phyloP scores from a whole-genome alignment of 2,329 filamentous ascomycete genomes.

The Pezicula rhizophila region DNA sequence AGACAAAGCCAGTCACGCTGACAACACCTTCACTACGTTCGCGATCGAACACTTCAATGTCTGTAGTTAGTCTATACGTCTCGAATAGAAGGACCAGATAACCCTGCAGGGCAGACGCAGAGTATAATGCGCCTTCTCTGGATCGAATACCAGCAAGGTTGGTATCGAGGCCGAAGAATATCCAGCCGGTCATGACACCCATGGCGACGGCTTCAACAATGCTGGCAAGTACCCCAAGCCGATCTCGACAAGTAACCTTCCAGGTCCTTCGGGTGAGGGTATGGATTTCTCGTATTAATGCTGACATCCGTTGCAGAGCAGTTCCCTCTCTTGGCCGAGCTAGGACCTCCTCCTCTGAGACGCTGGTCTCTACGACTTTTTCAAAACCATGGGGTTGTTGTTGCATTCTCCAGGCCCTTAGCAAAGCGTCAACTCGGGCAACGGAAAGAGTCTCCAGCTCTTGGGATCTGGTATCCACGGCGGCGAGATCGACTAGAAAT shows the following conservation, averaged over 20 bases:
- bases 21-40: constrained; percentile 46
- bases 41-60: constrained; percentile 51
- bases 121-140: not conserved
- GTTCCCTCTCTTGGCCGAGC: not conserved
- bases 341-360: not conserved
- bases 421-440: not conserved
- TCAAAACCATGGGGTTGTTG: not conserved
- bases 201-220: constrained; percentile 46
- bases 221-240: constrained; percentile 48
- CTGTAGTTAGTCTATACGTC: constrained; percentile 46
- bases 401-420: not conserved
- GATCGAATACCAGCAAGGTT: not conserved
- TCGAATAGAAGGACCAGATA: constrained; percentile 52
- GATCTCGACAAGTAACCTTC: constrained; percentile 46
- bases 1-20: not conserved
- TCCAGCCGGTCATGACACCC: constrained; percentile 17
- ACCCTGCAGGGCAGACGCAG: constrained; percentile 41
- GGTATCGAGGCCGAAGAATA: not conserved
- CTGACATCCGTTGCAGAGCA: not conserved
- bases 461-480: not conserved
- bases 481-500: not conserved
- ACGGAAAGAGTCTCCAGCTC: not conserved
- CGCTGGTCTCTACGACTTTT: constrained; percentile 12
- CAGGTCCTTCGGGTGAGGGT: constrained; percentile 46
- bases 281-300: not conserved